Percentiles rank a stretch among this genome's conserved stretches.
These are phyloP conservation scores for Ustilago trichophora DNA, from an alignment of 1,284 basidiomycete species.

Conservation along the genomic window DNA sequence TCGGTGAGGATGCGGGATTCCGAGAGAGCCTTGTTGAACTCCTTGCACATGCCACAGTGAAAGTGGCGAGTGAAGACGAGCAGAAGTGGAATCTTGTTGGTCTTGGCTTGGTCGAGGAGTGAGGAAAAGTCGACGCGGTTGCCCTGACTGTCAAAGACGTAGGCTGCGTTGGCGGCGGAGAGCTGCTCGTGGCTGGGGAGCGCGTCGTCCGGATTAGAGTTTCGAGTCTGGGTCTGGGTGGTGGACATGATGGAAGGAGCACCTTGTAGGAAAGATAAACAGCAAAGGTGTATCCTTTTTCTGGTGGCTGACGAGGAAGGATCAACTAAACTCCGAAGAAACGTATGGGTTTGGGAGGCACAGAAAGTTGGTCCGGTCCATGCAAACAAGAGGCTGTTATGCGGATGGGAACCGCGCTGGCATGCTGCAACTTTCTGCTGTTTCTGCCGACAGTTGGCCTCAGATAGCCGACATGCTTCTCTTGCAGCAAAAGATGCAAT, in stretches of 20 bases:
- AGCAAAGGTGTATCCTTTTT: too few relatives aligned
- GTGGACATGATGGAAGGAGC: constrained; percentile 13
- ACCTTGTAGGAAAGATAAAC: background rate
- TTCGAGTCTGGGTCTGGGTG: background rate
- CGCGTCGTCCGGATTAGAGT: constrained; percentile 13
- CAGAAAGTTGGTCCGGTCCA: too few relatives aligned
- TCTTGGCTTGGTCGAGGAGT: constrained; percentile 7
- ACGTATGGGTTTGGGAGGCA: too few relatives aligned
- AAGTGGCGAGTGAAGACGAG: constrained; percentile 48
- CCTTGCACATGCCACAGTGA: constrained; percentile 53
- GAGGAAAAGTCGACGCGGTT: constrained; percentile 13
- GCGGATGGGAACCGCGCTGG: constrained; percentile 16
- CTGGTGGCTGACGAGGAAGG: too few relatives aligned
- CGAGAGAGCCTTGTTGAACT: constrained; percentile 20
- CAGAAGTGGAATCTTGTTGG: constrained; percentile 8
- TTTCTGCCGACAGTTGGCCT: too few relatives aligned
- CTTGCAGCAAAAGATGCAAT: too few relatives aligned
- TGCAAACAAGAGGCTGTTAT: too few relatives aligned
- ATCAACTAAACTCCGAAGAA: too few relatives aligned
- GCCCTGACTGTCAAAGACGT: constrained; percentile 14
- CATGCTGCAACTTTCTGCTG: too few relatives aligned
- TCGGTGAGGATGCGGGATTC: constrained; percentile 23
- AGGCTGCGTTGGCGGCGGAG: constrained; percentile 15
- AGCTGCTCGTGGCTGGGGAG: constrained; percentile 25
- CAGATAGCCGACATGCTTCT: too few relatives aligned